Evolutionary conservation across 306 rosid species (phyloP).

Genomic region (peach (Prunus persica)): DNA sequence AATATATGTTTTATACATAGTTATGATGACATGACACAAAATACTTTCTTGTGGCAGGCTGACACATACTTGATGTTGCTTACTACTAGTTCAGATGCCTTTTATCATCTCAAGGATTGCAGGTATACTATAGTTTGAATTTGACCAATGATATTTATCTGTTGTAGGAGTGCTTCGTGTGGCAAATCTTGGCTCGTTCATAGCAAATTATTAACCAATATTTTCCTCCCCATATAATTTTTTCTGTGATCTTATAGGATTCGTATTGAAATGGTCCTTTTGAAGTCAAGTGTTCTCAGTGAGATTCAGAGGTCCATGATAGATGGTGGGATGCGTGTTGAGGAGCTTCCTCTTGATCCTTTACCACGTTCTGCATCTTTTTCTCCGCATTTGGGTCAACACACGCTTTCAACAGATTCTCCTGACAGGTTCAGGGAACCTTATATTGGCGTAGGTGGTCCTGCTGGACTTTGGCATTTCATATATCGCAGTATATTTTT

Average conservation of each 20-base stretch:
- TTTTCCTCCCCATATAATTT: slow-evolving; percentile 18
- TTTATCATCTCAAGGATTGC: slow-evolving; percentile 93
- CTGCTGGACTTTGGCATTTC: slow-evolving; percentile 94
- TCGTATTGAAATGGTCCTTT: slow-evolving; percentile 71
- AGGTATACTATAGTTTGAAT: slow-evolving; percentile 48
- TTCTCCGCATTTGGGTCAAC: slow-evolving; percentile 58
- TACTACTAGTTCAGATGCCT: slow-evolving; percentile 81
- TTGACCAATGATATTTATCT: slow-evolving; percentile 12
- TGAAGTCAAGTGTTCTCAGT: slow-evolving; percentile 80
- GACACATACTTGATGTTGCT: slow-evolving; percentile 85
- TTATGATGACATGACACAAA: slow-evolving; percentile 14
- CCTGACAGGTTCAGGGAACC: slow-evolving; percentile 58
- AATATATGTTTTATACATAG: neutral
- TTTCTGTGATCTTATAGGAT: slow-evolving; percentile 57
- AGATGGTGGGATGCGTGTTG: slow-evolving; percentile 91
- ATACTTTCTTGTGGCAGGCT: slow-evolving; percentile 46
- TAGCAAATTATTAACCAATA: neutral
- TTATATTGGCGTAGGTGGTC: slow-evolving; percentile 61
- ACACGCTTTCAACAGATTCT: slow-evolving; percentile 56
- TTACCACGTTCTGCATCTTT: slow-evolving; percentile 49
- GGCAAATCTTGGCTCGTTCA: slow-evolving; percentile 8
- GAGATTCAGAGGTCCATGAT: slow-evolving; percentile 87
- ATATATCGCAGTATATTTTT: slow-evolving; percentile 85
- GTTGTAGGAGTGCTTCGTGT: slow-evolving; percentile 12
- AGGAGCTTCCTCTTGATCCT: slow-evolving; percentile 69